Evolutionary conservation across 2,329 filamentous ascomycete genomes (phyloP).

Genomic region (Ophiognomonia clavigignenti-juglandacearum): DNA sequence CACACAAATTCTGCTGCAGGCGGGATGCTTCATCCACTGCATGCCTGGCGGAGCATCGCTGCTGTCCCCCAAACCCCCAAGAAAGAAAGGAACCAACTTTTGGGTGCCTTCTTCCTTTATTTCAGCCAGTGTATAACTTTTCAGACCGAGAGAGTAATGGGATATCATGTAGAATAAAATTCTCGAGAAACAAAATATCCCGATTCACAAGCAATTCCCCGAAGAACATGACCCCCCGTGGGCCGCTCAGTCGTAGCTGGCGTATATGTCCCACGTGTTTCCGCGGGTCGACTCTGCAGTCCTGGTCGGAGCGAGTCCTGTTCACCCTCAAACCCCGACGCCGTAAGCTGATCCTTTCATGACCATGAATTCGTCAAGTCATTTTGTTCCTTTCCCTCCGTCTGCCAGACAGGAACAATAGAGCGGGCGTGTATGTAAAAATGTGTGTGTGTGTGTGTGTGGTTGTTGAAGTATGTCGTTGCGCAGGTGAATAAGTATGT

Average conservation of each 20-base stretch:
- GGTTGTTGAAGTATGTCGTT: not conserved
- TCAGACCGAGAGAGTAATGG: not conserved
- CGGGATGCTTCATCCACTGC: not conserved
- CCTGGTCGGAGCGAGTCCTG: constrained; percentile 14
- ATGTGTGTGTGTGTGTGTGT: not conserved
- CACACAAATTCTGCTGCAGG: not conserved
- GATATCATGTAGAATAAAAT: not conserved
- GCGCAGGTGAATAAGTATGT: too few species aligned
- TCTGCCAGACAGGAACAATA: not conserved
- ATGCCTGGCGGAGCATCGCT: not conserved
- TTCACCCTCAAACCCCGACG: constrained; percentile 15
- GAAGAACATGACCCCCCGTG: not conserved
- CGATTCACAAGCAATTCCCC: not conserved
- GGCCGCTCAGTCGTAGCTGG: constrained; percentile 1
- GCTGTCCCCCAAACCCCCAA: too few species aligned
- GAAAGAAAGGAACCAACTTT: constrained; percentile 7
- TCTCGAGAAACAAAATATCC: not conserved
- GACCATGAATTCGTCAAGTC: constrained; percentile 17
- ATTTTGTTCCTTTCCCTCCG: constrained; percentile 3
- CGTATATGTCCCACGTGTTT: too few species aligned
- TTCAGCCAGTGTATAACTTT: not conserved
- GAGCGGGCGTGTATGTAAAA: not conserved
- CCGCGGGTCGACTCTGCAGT: constrained; percentile 3
- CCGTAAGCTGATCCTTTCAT: constrained; percentile 16
- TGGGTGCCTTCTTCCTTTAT: constrained; percentile 4